Base-by-base conservation (phyloP, 805 yeast genomes). In the Saccharomyces kudriavzevii region DNA sequence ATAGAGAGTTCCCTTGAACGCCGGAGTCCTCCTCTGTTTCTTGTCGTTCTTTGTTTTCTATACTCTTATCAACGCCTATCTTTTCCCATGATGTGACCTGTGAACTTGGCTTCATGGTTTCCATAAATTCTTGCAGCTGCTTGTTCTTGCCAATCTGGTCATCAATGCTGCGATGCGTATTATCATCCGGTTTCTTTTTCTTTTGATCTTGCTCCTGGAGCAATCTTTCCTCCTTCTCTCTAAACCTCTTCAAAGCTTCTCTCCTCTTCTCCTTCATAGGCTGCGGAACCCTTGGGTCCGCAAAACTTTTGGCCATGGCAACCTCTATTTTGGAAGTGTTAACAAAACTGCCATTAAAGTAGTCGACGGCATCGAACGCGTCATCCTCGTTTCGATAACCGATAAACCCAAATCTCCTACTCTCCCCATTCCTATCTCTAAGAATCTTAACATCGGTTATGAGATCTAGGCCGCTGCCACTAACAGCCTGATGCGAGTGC, bases 361-460 rank as follows among this genome's bases (percentile, higher is more conserved):
- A 89, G 49, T 73, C 76, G 5, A 84, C 92, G 0, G 97, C 96
- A 47, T 75, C 78, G 49, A 77, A 80, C 0, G 99, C 98, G 62
- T 87, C 96, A 11, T 72, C 77, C 20, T 71, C 75, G n/a, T 82
- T 75, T 62, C 82, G 84, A 69, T 80, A 94, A 0, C 99, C 99
- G 50, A 94, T 75, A 63, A 94, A 94, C 5, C 96, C 98, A 75
- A 94, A 94, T 61, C 95, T 77, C 70, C 99, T 81, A 9, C 96
- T 87, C 63, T 85, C 86, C 26, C 99, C 99, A 59, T 81, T 82
- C 60, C 85, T 77, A 59, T 85, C 88, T 62, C 80, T 85, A 79
- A 90, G 80, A 40, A 94, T 75, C 69, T 87, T 89, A 40, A 89
- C 91, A 77, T 94, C 99, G 0, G 97, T 88, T 28, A 91, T 89